Conservation (phyloP, 306 rosid genomes). For the Vigna nakashimae region DNA sequence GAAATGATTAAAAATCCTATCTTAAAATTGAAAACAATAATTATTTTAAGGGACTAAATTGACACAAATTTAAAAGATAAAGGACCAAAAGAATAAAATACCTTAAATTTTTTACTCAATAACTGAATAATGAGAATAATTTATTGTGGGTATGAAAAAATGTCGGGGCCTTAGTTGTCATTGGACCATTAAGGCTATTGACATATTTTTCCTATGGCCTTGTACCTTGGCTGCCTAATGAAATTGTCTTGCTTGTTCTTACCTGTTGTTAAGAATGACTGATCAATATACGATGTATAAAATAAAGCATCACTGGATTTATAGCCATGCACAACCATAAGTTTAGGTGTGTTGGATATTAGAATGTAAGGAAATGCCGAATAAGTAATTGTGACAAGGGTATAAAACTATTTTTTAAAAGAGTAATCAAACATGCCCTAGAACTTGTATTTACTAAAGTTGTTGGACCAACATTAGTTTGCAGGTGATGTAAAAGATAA, state of each 20-base stretch:
- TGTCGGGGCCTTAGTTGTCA: background rate
- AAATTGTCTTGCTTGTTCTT: background rate
- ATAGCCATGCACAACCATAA: background rate
- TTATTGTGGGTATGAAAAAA: background rate
- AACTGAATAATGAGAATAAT: background rate
- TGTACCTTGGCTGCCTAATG: background rate
- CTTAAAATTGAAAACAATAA: no score
- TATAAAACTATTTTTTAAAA: background rate
- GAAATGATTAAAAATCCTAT: no score
- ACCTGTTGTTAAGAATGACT: background rate
- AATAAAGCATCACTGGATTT: background rate
- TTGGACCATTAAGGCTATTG: background rate
- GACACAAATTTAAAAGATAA: no score
- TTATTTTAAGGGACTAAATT: no score
- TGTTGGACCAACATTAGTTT: slow-evolving; percentile 19
- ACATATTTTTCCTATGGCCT: background rate
- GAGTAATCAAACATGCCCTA: background rate
- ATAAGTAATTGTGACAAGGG: slow-evolving; percentile 18
- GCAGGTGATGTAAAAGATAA: slow-evolving; percentile 13
- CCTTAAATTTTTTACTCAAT: no score
- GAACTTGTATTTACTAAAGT: slow-evolving; percentile 12
- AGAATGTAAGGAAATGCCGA: slow-evolving; percentile 6
- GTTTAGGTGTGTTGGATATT: slow-evolving; percentile 13
- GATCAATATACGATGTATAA: background rate
- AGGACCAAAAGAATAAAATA: no score